Conservation (phyloP, 1,139 yeast species). For the Lodderomyces jiufengensis region DNA sequence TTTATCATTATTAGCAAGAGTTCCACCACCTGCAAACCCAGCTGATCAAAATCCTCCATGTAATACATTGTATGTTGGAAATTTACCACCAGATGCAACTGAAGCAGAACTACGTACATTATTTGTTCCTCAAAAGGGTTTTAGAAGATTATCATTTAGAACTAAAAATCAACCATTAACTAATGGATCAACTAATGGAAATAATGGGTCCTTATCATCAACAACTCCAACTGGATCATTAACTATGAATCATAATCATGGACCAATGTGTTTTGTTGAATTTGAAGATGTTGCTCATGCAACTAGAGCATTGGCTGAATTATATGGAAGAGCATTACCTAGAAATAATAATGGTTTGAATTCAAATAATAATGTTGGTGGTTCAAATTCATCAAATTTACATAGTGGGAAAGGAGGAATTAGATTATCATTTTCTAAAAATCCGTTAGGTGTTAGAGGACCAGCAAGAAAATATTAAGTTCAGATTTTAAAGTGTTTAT, state of each 20-base stretch:
- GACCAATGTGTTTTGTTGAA: slow-evolving; percentile 99
- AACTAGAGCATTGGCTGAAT: slow-evolving; percentile 86
- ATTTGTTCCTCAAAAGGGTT: slow-evolving; percentile 87
- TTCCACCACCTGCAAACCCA: slow-evolving; percentile 96
- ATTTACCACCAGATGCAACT: slow-evolving; percentile 94
- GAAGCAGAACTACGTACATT: slow-evolving; percentile 87
- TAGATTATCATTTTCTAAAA: slow-evolving; percentile 86
- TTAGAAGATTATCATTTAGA: slow-evolving; percentile 86
- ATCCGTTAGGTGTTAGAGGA: slow-evolving; percentile 94
- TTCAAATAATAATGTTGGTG: slow-evolving; percentile 24
- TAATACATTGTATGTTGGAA: slow-evolving; percentile 93
- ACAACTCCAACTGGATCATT: not conserved
- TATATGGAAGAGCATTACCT: slow-evolving; percentile 83
- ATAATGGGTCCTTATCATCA: not conserved
- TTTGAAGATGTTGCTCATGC: slow-evolving; percentile 95
- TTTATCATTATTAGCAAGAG: slow-evolving; percentile 65
- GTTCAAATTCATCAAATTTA: too few species aligned
- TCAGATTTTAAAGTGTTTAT: too few species aligned
- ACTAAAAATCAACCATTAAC: slow-evolving; percentile 52
- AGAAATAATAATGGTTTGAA: slow-evolving; percentile 60
- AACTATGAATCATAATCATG: slow-evolving; percentile 51
- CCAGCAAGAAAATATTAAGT: slow-evolving; percentile 30
- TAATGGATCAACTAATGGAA: slow-evolving; percentile 6
- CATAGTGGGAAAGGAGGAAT: slow-evolving; percentile 72
- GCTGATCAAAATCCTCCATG: slow-evolving; percentile 99